Conservation (phyloP, 768 basidiomycete genomes). For the Boletus tomentosulus region DNA sequence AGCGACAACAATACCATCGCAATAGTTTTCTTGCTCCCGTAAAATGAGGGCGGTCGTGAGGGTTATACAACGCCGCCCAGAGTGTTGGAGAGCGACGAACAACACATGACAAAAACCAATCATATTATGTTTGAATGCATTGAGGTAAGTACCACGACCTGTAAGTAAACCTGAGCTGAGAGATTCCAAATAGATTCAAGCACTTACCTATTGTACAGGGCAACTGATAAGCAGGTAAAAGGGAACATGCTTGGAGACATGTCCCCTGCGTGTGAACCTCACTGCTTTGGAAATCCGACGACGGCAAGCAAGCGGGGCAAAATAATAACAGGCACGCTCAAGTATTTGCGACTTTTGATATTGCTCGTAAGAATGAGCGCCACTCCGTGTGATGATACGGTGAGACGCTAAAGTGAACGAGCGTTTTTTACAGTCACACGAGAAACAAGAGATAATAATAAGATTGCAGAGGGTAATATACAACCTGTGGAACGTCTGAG, state of each 20-base stretch:
- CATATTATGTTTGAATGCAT: slow-evolving; percentile 3
- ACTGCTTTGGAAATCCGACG: slow-evolving; percentile 29
- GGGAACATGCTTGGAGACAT: slow-evolving; percentile 14
- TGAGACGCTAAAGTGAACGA: slow-evolving; percentile 87
- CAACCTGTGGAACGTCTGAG: slow-evolving; percentile 23
- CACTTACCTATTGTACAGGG: slow-evolving; percentile 18
- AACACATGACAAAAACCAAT: neutral
- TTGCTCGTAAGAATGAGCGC: slow-evolving; percentile 87
- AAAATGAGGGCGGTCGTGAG: slow-evolving; percentile 95
- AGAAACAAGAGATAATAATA: slow-evolving; percentile 11
- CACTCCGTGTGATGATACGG: slow-evolving; percentile 55
- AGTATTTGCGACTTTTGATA: slow-evolving; percentile 35
- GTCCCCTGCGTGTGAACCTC: slow-evolving; percentile 54
- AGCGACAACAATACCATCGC: slow-evolving; percentile 25
- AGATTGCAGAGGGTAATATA: slow-evolving; percentile 35
- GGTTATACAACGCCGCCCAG: slow-evolving; percentile 70
- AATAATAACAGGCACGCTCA: slow-evolving; percentile 33
- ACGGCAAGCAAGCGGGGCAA: slow-evolving; percentile 37
- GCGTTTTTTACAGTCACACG: slow-evolving; percentile 31
- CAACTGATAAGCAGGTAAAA: neutral
- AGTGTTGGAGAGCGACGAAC: slow-evolving; percentile 83
- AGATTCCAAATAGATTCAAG: neutral
- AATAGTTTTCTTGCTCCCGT: slow-evolving; percentile 70
- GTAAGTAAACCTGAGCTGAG: neutral
- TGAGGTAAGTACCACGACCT: neutral